These are phyloP conservation scores for Aethionema arabicum DNA, from an alignment of 345 rosid species.

Conservation along the genomic window DNA sequence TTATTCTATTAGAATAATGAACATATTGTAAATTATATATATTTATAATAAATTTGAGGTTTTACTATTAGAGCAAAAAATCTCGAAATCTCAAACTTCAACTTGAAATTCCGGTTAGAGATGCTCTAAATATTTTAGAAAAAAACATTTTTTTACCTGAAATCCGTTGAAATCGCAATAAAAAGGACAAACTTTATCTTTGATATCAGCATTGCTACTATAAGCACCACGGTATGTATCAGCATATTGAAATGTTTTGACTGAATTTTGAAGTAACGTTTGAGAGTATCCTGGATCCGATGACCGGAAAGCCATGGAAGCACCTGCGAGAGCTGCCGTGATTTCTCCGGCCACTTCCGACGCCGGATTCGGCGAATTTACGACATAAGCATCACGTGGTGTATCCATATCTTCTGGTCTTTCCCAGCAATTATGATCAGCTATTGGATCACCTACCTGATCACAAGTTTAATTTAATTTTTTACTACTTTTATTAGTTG, in stretches of 20 bases:
- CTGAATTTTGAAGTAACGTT: conserved; percentile 63
- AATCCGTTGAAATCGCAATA: conserved; percentile 85
- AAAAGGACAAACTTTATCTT: conserved; percentile 83
- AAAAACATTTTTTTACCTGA: too few species aligned
- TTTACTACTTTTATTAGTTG: conserved; percentile 19
- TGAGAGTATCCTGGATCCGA: conserved; percentile 80
- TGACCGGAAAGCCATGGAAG: conserved; percentile 78
- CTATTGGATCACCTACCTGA: conserved; percentile 89
- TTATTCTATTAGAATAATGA: too few species aligned
- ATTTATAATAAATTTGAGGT: too few species aligned
- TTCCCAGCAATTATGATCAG: conserved; percentile 94
- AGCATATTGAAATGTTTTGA: conserved; percentile 61
- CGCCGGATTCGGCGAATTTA: conserved; percentile 84
- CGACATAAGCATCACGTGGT: conserved; percentile 65
- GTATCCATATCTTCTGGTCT: conserved; percentile 99
- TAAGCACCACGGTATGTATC: conserved; percentile 88
- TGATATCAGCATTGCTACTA: conserved; percentile 68
- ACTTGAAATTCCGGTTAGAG: too few species aligned
- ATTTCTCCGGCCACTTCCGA: conserved; percentile 92
- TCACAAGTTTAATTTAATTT: background rate
- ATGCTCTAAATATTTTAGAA: too few species aligned
- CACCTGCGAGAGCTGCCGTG: conserved; percentile 83
- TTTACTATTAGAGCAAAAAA: too few species aligned
- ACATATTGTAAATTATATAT: too few species aligned
- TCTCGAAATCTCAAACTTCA: too few species aligned